Conservation (phyloP, 495 filamentous ascomycete genomes). For the Aspergillus olivimuriae region DNA sequence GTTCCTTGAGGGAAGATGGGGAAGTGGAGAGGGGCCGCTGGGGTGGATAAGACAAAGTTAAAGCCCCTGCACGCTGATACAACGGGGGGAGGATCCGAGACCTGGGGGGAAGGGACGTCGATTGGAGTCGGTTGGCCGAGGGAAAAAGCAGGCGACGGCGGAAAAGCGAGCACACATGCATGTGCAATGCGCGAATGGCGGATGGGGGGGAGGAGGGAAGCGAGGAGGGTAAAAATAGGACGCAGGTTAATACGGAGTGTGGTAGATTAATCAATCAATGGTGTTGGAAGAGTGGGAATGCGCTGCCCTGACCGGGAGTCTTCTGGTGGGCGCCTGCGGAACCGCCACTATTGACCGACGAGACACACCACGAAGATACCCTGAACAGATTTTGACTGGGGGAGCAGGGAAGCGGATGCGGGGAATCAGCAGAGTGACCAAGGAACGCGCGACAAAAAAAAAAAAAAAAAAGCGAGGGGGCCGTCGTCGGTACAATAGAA, state of each 20-base stretch:
- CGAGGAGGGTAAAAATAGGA: slow-evolving; percentile 3
- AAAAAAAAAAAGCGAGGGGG: slow-evolving; percentile 5
- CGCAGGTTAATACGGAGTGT: background rate
- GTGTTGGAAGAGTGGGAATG: background rate
- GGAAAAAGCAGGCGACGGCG: slow-evolving; percentile 27
- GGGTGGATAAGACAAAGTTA: slow-evolving; percentile 16
- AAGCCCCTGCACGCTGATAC: slow-evolving; percentile 9
- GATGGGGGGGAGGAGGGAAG: too few species aligned
- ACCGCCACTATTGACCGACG: background rate
- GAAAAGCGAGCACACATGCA: slow-evolving; percentile 28
- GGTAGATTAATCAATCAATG: background rate
- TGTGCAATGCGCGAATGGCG: slow-evolving; percentile 20
- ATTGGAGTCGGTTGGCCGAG: slow-evolving; percentile 27
- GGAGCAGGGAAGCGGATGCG: slow-evolving; percentile 7
- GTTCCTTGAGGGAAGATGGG: slow-evolving; percentile 16
- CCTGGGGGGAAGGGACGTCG: slow-evolving; percentile 11
- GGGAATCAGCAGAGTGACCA: slow-evolving; percentile 8
- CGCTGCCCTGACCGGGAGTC: too few species aligned
- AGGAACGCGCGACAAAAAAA: slow-evolving; percentile 4
- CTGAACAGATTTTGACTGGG: slow-evolving; percentile 4
- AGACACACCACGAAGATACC: slow-evolving; percentile 9
- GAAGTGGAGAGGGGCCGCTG: slow-evolving; percentile 26
- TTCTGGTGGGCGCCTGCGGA: too few species aligned
- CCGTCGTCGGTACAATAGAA: too few species aligned
- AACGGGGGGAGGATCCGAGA: slow-evolving; percentile 19